phyloP scores from a whole-genome alignment of 139 green algal genomes.

The Ettlia oleoabundans region DNA sequence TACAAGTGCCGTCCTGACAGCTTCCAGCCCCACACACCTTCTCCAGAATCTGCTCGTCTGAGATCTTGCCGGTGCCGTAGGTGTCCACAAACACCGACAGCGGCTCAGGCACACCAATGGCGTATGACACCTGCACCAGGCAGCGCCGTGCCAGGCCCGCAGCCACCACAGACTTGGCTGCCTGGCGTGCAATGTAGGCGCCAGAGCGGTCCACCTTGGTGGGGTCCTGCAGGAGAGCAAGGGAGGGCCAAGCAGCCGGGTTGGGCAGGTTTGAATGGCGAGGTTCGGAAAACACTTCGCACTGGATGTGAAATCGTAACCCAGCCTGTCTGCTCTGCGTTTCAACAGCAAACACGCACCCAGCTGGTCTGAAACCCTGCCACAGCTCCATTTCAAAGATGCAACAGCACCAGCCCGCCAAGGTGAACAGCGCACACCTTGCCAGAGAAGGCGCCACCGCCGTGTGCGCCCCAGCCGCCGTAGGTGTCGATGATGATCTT shows the following conservation, averaged over 20 bases:
- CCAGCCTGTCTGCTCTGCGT: too few relatives aligned
- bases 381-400: not conserved
- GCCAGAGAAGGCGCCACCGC: slow-evolving; percentile 97
- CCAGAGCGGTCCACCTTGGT: slow-evolving; percentile 90
- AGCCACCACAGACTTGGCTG: slow-evolving; percentile 97
- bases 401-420: not conserved
- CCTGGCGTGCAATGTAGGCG: slow-evolving; percentile 99
- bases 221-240: slow-evolving; percentile 53
- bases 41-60: slow-evolving; percentile 92
- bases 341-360: too few relatives aligned
- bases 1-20: too few relatives aligned
- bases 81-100: slow-evolving; percentile 98
- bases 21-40: slow-evolving; percentile 2
- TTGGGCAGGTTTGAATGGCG: not conserved
- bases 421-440: slow-evolving; percentile 73
- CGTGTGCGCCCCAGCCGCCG: slow-evolving; percentile 98
- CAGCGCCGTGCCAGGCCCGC: slow-evolving; percentile 84
- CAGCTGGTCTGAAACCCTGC: not conserved
- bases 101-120: slow-evolving; percentile 96
- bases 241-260: slow-evolving; percentile 50
- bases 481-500: slow-evolving; percentile 99
- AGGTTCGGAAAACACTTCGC: too few relatives aligned
- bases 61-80: slow-evolving; percentile 94
- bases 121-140: slow-evolving; percentile 94
- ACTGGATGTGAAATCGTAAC: too few relatives aligned